Percentiles rank a stretch among this genome's conserved stretches.
Conservation (phyloP, 2,329 filamentous ascomycete species). For the Cercospora zeae-maydis region DNA sequence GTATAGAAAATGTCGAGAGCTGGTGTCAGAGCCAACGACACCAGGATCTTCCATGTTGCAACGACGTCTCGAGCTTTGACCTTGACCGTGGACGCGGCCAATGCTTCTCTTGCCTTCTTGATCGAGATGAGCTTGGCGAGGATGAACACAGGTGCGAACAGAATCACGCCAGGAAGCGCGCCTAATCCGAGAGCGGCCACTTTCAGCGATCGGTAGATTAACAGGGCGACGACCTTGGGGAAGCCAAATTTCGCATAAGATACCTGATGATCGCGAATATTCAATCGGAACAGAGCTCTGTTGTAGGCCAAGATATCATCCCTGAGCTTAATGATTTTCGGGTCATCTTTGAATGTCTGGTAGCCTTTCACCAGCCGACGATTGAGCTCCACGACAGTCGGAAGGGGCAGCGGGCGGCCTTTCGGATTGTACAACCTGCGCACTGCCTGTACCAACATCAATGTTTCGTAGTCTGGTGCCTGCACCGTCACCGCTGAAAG, state of each 20-base stretch:
- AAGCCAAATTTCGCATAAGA: slow-evolving; percentile 84
- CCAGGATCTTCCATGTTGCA: slow-evolving; percentile 89
- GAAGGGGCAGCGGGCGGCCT: slow-evolving; percentile 86
- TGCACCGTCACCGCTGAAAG: slow-evolving; percentile 87
- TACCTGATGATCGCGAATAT: slow-evolving; percentile 90
- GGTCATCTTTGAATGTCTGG: slow-evolving; percentile 86
- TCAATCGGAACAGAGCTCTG: slow-evolving; percentile 75
- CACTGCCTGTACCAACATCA: slow-evolving; percentile 95
- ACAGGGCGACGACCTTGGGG: slow-evolving; percentile 67
- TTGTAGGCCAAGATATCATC: slow-evolving; percentile 81
- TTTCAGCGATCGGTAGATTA: slow-evolving; percentile 78
- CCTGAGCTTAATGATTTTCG: slow-evolving; percentile 72
- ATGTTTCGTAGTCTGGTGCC: slow-evolving; percentile 88
- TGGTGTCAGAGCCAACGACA: slow-evolving; percentile 79
- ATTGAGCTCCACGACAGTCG: slow-evolving; percentile 91
- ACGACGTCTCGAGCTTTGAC: slow-evolving; percentile 85
- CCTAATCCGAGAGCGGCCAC: slow-evolving; percentile 71
- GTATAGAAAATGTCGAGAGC: slow-evolving; percentile 81
- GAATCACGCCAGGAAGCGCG: slow-evolving; percentile 77
- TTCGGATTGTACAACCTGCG: slow-evolving; percentile 90
- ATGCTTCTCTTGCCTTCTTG: slow-evolving; percentile 75
- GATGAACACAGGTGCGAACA: slow-evolving; percentile 87
- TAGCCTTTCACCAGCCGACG: slow-evolving; percentile 87
- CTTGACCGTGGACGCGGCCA: slow-evolving; percentile 84
- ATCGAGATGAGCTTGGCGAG: slow-evolving; percentile 77